A percentile compares a stretch with the other conserved stretches of the same genome.
phyloP scores from a whole-genome alignment of 352 stramenopile genomes.

The Phytophthora meadii region DNA sequence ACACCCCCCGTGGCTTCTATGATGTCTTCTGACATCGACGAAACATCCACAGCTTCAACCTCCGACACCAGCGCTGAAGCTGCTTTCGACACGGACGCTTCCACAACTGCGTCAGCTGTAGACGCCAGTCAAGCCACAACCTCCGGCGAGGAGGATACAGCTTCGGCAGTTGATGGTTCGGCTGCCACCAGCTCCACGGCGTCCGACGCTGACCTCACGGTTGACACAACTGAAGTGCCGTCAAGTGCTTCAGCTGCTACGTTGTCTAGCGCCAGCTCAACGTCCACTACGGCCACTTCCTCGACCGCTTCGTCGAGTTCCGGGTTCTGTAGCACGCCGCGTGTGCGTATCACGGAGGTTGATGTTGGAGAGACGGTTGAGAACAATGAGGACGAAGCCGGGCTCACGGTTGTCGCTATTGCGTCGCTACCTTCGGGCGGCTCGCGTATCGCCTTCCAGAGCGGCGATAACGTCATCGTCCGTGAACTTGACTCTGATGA shows the following conservation, averaged over 20 bases:
- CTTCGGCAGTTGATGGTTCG: slow-evolving; percentile 4
- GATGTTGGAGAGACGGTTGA: slow-evolving; percentile 43
- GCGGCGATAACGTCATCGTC: slow-evolving; percentile 49
- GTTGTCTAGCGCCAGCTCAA: background rate
- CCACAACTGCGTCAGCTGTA: background rate
- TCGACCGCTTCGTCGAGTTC: slow-evolving; percentile 11
- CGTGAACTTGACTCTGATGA: slow-evolving; percentile 54
- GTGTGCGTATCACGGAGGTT: slow-evolving; percentile 45
- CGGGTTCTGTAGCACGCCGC: slow-evolving; percentile 5
- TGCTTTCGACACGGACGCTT: slow-evolving; percentile 9
- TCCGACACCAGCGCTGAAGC: slow-evolving; percentile 3
- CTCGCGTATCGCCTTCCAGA: slow-evolving; percentile 61
- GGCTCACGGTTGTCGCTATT: slow-evolving; percentile 56
- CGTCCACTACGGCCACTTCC: too few species aligned
- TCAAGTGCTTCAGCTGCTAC: slow-evolving; percentile 2
- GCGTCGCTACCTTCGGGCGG: slow-evolving; percentile 48
- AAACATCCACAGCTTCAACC: background rate
- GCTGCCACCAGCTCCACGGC: slow-evolving; percentile 17
- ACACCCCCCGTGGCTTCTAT: slow-evolving; percentile 3
- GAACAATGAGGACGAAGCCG: slow-evolving; percentile 52
- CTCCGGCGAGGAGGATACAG: background rate
- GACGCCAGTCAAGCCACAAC: slow-evolving; percentile 6
- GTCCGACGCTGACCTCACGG: slow-evolving; percentile 8
- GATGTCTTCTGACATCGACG: slow-evolving; percentile 13
- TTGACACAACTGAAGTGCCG: slow-evolving; percentile 7